Base-by-base conservation (phyloP, 2,329 filamentous ascomycete genomes). In the Tolypocladium sp. region DNA sequence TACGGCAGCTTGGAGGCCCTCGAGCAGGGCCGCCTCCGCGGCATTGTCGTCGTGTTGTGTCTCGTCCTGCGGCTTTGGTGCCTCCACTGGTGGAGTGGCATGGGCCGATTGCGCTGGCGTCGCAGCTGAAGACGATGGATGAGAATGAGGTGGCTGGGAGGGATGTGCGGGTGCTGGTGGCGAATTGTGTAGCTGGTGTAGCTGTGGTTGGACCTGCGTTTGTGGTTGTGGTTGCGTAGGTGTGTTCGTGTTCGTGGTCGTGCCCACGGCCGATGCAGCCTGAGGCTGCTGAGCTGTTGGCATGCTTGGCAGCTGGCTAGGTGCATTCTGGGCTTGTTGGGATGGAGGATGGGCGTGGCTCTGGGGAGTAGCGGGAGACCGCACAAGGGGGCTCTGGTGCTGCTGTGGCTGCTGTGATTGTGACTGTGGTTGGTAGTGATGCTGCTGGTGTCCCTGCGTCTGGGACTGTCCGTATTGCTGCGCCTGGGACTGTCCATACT, bases 1-100 rank as follows among this genome's bases (percentile, higher is more conserved):
- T 46, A 74, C 68, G 9, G 67, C 72, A 10, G 70, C 71, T 57
- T 74, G 72, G 1, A 74, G 66, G 6, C 71, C 70, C 58, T 74
- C 69, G 8, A 74, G 58, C 20, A 74, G 63, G 27, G 71, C 70
- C 25, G 67, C 71, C 57, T 74, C 72, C 17, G 70, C 69, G 27
- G 67, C 71, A 42, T 73, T 70, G 58, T 73, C 71, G 57, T 73
- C 63, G 35, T 66, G 62, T 22, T 66, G 62, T 27, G 61, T 60
- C 25, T 60, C 60, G 20, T 57, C 58, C 15, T 67, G 66, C 42
- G 65, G 61, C 58, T 69, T 63, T 10, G 64, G 63, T 55, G 65
- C 63, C 38, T 66, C 60, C 27, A 66, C 66, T 22, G 63, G 57
- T 4, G 65, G 63, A 22, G 65, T 68, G 8, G 9, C 30, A n/a